These are phyloP conservation scores for Lactarius hatsudake DNA, from an alignment of 768 basidiomycete genomes.

Conservation along the genomic window DNA sequence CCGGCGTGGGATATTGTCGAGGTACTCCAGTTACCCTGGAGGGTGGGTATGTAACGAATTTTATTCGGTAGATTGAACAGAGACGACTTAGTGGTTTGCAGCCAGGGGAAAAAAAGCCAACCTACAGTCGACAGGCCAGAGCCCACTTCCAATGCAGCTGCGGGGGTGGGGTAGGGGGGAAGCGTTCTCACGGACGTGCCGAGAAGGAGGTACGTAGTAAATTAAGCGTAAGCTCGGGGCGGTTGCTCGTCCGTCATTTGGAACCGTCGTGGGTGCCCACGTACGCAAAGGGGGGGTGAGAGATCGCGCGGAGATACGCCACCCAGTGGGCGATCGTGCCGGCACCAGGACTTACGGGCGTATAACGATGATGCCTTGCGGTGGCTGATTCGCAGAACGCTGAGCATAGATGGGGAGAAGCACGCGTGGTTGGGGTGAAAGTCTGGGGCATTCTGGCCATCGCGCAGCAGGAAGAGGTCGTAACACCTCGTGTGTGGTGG, in stretches of 20 bases:
- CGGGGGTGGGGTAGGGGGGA: neutral
- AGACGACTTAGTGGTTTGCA: neutral
- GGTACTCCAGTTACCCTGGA: neutral
- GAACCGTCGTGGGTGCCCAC: constrained; percentile 1
- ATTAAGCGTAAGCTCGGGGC: neutral
- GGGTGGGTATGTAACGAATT: neutral
- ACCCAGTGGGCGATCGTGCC: constrained; percentile 3
- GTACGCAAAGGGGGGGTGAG: neutral
- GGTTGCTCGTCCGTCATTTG: neutral
- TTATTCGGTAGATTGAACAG: neutral
- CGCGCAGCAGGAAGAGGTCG: neutral
- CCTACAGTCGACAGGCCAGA: neutral
- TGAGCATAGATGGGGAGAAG: constrained; percentile 2
- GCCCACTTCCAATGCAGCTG: neutral
- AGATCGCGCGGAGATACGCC: constrained; percentile 16
- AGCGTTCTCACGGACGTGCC: neutral
- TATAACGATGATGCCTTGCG: neutral
- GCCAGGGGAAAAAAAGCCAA: neutral
- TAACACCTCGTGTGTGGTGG: neutral
- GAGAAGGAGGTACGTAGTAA: neutral
- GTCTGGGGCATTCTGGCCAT: constrained; percentile 12
- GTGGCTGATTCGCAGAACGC: constrained; percentile 4
- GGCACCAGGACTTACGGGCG: neutral
- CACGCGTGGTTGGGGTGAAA: neutral
- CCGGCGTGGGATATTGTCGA: neutral